Percentiles rank a stretch among this genome's conserved stretches.
These are phyloP conservation scores for Calamus simplicifolius DNA, from an alignment of 176 grass and related monocot genomes.

Conservation along the genomic window DNA sequence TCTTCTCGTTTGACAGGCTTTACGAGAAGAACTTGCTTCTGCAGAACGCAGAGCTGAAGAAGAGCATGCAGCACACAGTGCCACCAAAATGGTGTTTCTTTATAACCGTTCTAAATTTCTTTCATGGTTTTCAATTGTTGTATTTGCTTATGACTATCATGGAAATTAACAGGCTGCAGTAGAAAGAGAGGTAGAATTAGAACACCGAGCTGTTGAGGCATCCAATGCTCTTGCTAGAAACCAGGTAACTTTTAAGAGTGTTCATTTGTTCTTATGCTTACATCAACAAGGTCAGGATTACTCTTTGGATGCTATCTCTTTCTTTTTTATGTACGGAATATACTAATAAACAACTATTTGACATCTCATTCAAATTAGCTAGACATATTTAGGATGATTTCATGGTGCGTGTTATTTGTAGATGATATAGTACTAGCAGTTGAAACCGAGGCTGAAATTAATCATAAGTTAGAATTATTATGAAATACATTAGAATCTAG, in stretches of 20 bases:
- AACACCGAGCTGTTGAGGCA: slow-evolving; percentile 95
- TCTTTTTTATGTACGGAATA: too few relatives aligned
- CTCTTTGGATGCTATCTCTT: too few relatives aligned
- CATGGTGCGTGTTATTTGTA: too few relatives aligned
- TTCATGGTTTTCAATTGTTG: slow-evolving; percentile 3
- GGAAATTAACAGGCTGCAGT: slow-evolving; percentile 74
- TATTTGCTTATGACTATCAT: slow-evolving; percentile 16
- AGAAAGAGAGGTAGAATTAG: slow-evolving; percentile 96
- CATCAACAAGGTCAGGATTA: too few relatives aligned
- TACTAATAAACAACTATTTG: too few relatives aligned
- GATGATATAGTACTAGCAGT: too few relatives aligned
- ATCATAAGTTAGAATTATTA: too few relatives aligned
- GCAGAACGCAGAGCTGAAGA: slow-evolving; percentile 86
- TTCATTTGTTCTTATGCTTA: too few relatives aligned
- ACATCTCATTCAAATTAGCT: too few relatives aligned
- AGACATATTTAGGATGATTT: too few relatives aligned
- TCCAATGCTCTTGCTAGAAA: slow-evolving; percentile 99
- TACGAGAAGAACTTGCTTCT: slow-evolving; percentile 86
- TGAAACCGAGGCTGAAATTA: too few relatives aligned
- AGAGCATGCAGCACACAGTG: slow-evolving; percentile 91
- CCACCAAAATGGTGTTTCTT: slow-evolving; percentile 83
- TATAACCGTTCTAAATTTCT: slow-evolving; percentile 4
- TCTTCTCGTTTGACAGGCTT: slow-evolving; percentile 39
- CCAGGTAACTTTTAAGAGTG: slow-evolving; percentile 48
- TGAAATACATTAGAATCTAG: too few relatives aligned